Evolutionary conservation across 306 rosid species (phyloP), one percentile per base, ranked within the genome.

Genomic region (Clitoria ternatea): DNA sequence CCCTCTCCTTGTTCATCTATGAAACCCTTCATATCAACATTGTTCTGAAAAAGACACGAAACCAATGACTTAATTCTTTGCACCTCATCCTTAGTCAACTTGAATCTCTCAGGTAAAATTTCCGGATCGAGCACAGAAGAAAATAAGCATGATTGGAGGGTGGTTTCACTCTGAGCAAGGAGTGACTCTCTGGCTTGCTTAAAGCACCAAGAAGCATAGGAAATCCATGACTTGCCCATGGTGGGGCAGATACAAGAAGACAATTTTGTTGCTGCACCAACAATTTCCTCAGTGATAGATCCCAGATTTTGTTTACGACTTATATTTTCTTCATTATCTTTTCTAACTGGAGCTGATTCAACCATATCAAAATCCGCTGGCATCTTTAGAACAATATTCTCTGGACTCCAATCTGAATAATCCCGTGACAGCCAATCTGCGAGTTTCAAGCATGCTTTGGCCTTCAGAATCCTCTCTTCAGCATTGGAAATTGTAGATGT

Each of bases 161-260:
- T 67, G 39, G 82, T 84, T 82, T 78, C 90, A 74, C 70, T 70
- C 60, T 81, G 77, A 64, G 62, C 77, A 61, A 29, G 61, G 56
- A 90, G 97, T 39, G 92, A 85, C 76, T 83, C 80, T 76, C 69
- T 83, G 39, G 97, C 98, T 80, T 88, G 97, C 76, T 77, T 77
- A 78, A 90, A 86, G 87, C 98, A 92, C 98, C 98, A 92, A 72
- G 92, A 85, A 50, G 98, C 98, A 83, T 92, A 92, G 59, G 91
- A 86, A 75, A 88, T 86, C 98, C 98, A 92, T 67, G 98, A 84
- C 81, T 92, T 92, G 22, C 93, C 97, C 95, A 90, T 82, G 35
- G 85, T 79, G 22, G 98, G 96, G 80, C 98, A 92, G 74, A 90
- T 85, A 39, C 37, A 80, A 75, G 96, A 85, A 35, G 97, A 88